phyloP scores from a whole-genome alignment of 208 protist genomes.

The Strigomonas oncopelti region DNA sequence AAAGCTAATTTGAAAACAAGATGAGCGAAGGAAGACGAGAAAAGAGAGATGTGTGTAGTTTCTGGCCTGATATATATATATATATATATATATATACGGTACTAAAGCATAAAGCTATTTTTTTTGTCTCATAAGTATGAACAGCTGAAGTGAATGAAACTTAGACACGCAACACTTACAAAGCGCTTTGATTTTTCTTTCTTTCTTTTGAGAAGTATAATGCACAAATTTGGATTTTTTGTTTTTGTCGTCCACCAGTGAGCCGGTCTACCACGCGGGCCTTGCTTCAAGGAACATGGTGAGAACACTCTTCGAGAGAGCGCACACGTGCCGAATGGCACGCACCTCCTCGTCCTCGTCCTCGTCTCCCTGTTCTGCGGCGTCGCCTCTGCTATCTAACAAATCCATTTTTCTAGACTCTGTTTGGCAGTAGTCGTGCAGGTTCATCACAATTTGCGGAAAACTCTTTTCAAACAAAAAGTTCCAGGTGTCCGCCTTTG shows the following conservation, averaged over 20 bases:
- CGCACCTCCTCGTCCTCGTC: constrained; percentile 17
- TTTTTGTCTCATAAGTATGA: no score
- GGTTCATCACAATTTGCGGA: constrained; percentile 39
- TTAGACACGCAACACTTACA: not conserved
- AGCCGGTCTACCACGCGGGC: not conserved
- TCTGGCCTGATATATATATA: no score
- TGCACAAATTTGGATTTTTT: not conserved
- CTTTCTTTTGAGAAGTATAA: constrained; percentile 12
- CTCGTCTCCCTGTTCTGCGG: constrained; percentile 8
- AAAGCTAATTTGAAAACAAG: no score
- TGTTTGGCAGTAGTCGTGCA: constrained; percentile 23
- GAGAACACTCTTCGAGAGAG: constrained; percentile 13
- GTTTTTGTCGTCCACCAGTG: not conserved
- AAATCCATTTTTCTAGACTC: constrained; percentile 15
- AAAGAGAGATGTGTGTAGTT: no score
- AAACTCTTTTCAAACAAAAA: constrained; percentile 27
- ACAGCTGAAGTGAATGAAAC: no score
- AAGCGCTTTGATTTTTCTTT: not conserved
- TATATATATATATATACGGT: no score
- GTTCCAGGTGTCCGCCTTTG: constrained; percentile 16
- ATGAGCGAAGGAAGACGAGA: no score
- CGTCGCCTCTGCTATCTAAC: constrained; percentile 18
- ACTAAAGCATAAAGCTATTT: no score
- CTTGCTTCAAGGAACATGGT: not conserved
- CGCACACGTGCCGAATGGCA: constrained; percentile 12